Conservation (phyloP, 2,329 filamentous ascomycete species). For the Trichoderma endophyticum region DNA sequence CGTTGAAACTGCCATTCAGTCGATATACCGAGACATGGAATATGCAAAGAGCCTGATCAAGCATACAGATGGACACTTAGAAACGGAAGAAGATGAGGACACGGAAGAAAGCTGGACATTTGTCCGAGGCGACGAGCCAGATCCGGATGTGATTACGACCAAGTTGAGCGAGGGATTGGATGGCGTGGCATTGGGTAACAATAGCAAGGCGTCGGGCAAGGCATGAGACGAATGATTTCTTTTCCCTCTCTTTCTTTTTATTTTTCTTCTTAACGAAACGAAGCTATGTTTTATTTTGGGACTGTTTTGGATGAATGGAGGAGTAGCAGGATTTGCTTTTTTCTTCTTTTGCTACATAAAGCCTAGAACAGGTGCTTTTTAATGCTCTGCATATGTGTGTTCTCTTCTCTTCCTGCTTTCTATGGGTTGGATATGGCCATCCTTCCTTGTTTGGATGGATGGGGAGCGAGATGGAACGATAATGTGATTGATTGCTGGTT, state of each 20-base stretch:
- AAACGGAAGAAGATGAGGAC: conserved; percentile 50
- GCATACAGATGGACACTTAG: conserved; percentile 45
- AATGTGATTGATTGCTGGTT: conserved; percentile 1
- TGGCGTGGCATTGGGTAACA: conserved; percentile 25
- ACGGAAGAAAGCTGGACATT: conserved; percentile 90
- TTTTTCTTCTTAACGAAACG: not conserved
- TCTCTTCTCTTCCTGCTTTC: not conserved
- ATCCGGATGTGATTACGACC: conserved; percentile 42
- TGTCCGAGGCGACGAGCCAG: conserved; percentile 58
- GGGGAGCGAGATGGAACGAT: not conserved
- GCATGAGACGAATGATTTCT: conserved; percentile 2
- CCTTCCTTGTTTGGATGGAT: not conserved
- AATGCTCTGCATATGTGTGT: not conserved
- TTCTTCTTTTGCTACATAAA: not conserved
- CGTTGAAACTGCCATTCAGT: conserved; percentile 85
- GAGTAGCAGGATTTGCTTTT: not conserved
- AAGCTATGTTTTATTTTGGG: not conserved
- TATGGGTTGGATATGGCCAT: not conserved
- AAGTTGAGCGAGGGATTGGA: conserved; percentile 38
- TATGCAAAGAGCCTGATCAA: conserved; percentile 84
- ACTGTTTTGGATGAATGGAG: not conserved
- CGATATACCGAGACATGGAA: conserved; percentile 90
- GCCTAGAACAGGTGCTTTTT: conserved; percentile 4
- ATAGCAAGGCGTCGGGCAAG: conserved; percentile 20
- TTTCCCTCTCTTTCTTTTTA: not conserved